Evolutionary conservation across 208 protist genomes (phyloP), one percentile per base, ranked within the genome.

Genomic region (Blastocrithidia nonstop): DNA sequence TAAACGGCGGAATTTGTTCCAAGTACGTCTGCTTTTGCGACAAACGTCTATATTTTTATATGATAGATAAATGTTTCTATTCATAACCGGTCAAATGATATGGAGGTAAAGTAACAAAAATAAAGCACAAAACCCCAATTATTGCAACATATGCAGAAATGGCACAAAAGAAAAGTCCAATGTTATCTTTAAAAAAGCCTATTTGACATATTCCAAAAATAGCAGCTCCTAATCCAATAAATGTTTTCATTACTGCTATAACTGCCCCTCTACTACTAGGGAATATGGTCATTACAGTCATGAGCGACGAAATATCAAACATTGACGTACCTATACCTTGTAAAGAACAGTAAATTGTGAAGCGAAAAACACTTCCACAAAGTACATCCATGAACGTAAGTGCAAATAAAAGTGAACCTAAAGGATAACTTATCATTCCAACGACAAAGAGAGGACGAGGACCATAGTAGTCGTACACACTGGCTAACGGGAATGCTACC

Each of bases 161-260:
- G 35, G 77, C 76, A 45, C 70, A 74, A 28, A 89, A 85, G 36
- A 86, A 83, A 7, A 44, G 51, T 9, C 39, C 54, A 16, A 63
- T 60, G 49, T 61, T 44, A 15, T 61, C 36, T 22, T 62, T 61
- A 29, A 83, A 89, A 53, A 84, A 84, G 6, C 62, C 81, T 11
- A 83, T 50, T 51, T 81, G 61, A 27, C 83, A 51, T 3, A 58
- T 61, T 4, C 73, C 76, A 21, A 81, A 59, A 31, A 90, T 82
- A 5, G 75, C 73, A 11, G 75, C 79, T n/a, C 81, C 81, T n/a
- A 90, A 57, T 7, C 81, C 81, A 31, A 80, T 72, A 50, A 87
- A 86, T 17, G 76, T 86, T 46, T 90, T 90, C 73, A 84, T 78
- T 6, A 90, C 57, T 2, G 66, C 81, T 39, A 90, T 78, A 9